Conservation (phyloP, 2,329 filamentous ascomycete species). For the Penicillium freii region DNA sequence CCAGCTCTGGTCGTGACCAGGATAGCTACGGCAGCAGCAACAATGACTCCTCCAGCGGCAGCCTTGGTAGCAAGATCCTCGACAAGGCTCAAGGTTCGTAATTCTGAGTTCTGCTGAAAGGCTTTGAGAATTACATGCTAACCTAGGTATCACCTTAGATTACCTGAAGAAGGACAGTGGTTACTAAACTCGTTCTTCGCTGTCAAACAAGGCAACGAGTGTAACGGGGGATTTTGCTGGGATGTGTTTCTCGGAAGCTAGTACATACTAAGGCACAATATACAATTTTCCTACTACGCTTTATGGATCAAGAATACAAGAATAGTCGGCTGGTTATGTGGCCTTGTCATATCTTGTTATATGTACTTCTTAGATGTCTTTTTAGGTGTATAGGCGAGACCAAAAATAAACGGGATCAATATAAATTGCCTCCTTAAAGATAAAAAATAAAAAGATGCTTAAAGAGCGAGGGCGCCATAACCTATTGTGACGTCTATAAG, state of each 20-base stretch:
- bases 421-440: too few relatives aligned
- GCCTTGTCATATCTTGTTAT: too few relatives aligned
- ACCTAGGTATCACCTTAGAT: background rate
- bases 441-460: too few relatives aligned
- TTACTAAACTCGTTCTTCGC: background rate
- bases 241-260: background rate
- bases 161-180: background rate
- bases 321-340: too few relatives aligned
- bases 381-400: too few relatives aligned
- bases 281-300: background rate
- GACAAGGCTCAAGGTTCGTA: background rate
- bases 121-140: background rate
- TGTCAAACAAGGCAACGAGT: background rate
- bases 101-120: background rate
- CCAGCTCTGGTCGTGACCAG: background rate
- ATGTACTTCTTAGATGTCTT: background rate
- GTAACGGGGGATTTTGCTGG: background rate
- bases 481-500: too few relatives aligned
- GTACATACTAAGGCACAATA: background rate
- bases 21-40: background rate
- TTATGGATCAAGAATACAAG: background rate
- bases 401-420: too few relatives aligned
- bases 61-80: background rate
- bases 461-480: too few relatives aligned
- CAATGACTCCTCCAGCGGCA: background rate